Evolutionary conservation across 148 eudicot genomes (phyloP), one percentile per base, ranked within the genome.

Genomic region (Drosera capensis): DNA sequence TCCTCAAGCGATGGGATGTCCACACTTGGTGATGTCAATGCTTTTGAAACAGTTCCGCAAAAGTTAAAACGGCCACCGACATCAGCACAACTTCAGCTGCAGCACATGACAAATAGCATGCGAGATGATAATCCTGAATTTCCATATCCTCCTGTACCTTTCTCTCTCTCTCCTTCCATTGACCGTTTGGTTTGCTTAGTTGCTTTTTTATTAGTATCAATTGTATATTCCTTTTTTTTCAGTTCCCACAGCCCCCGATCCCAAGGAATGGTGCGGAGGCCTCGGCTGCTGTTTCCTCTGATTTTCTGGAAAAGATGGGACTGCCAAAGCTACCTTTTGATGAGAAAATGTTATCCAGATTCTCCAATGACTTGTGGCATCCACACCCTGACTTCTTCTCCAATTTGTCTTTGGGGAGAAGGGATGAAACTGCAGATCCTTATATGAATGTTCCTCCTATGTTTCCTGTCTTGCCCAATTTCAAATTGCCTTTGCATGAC

Each of bases 311-410:
- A 31, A 81, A 68, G 55, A 59, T 74, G 71, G 77, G 65, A 20
- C 67, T 90, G 52, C 99, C 94, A 29, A 79, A 65, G 58, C 63
- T 84, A 46, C 80, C 95, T 14, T 70, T 76, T 49, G 82, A 78
- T 52, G 78, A 79, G 23, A 76, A 53, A 38, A 42, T 78, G 44
- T 58, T 71, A 16, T 68, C 84, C 5, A 69, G 61, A 56, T 78
- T 65, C 51, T 53, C 67, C 2, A 65, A 60, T 54, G 72, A 58
- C 46, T 15, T 73, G 43, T 73, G 67, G 20, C 52, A 39, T 51
- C 37, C 68, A 44, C 66, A 59, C 24, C 66, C 77, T 40, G 82
- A 81, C 62, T 63, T 71, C 41, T 63, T 81, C 38, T 71, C 86
- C 29, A 68, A 58, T 66, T 52, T 81, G 25, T 73, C 99, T 12